Base-by-base conservation (phyloP, 805 yeast species). In the Saccharomyces mikatae region DNA sequence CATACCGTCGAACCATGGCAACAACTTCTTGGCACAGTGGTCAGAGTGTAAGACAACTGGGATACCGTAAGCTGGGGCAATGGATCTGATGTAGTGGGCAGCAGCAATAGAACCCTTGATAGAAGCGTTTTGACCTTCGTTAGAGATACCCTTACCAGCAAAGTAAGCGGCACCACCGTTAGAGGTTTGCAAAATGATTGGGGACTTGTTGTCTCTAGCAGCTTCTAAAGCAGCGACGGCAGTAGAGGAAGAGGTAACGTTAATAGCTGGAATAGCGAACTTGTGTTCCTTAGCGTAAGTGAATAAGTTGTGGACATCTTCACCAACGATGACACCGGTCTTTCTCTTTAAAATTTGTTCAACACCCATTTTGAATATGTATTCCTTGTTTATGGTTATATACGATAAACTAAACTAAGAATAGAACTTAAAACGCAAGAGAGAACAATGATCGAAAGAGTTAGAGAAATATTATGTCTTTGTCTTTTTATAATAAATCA, bases 151-250 rank as follows among this genome's bases (percentile, higher is more conserved):
- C 84, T 94, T 94, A 80, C 99, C 99, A 62, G 99, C 99, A 74
- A 94, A 94, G 89, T 84, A 94, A 61, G 98, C 98, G 65, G 99
- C 96, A 81, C 99, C 99, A 80, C 99, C 99, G 76, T 94, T 90
- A 58, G 98, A 92, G 66, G 92, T 84, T 80, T 94, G 99, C 72
- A 94, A 79, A 74, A 94, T 89, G 77, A 94, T 90, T 79, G 99
- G 99, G 59, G 96, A 83, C 65, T 86, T 82, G 78, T 79, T 81
- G 76, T 94, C 97, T 76, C 96, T 89, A 58, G 97, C 97, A 62
- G 97, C 97, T 77, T 94, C 96, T 69, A 94, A 80, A 59, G 97
- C 96, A 66, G 97, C 96, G 72, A 89, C 87, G 56, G 85, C 98
- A 60, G 97, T 92, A 57, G 98, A 92, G 41, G 98, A 91, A 36